Evolutionary conservation across 129 eudicot genomes (phyloP), one percentile per base, ranked within the genome.

Genomic region (Tagetes erecta): DNA sequence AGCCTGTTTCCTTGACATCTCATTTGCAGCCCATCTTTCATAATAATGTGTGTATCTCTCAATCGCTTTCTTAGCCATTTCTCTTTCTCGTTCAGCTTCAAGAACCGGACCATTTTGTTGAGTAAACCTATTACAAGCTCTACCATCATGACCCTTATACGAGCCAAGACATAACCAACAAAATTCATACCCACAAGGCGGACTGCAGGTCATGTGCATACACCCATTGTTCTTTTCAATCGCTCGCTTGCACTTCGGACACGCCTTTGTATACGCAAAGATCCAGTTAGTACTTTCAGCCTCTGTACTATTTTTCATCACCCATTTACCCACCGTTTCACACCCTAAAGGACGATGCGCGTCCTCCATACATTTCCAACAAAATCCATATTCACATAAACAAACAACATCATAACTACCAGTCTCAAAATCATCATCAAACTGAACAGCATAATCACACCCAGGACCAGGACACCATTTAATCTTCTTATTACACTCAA

Each of bases 401-500:
- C 91, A 86, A 5, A 68, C 39, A 12, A 86, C 91, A 66, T 86
- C 91, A 20, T 83, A 86, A 47, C 20, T 83, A 38, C 73, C 81
- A 2, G 50, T 66, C 36, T 81, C 87, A 7, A 46, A 71, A 64
- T 81, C 85, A 55, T 71, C 82, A 31, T 77, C 78, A 51, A 72
- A 84, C n/a, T 84, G 85, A 9, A 84, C 78, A 8, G 88, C 85
- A 66, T 50, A 77, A 3, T 81, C 88, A 6, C 91, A 86, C 3
- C 85, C 87, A 0, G 91, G 91, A 34, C 84, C 91, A 49, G 91
- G 86, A 39, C 91, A 86, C 91, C 91, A 86, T 58, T 86, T 86
- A 27, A 76, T 73, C 85, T 49, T 80, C 45, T 77, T 74, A 40
- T 64, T 82, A 2, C 80, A 77, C 47, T 86, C 91, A 4, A 86